Percentiles rank a stretch among this genome's conserved stretches.
These are phyloP conservation scores for Antitrichia curtipendula DNA, from an alignment of 225 moss, liverwort and hornwort genomes.

Conservation along the genomic window DNA sequence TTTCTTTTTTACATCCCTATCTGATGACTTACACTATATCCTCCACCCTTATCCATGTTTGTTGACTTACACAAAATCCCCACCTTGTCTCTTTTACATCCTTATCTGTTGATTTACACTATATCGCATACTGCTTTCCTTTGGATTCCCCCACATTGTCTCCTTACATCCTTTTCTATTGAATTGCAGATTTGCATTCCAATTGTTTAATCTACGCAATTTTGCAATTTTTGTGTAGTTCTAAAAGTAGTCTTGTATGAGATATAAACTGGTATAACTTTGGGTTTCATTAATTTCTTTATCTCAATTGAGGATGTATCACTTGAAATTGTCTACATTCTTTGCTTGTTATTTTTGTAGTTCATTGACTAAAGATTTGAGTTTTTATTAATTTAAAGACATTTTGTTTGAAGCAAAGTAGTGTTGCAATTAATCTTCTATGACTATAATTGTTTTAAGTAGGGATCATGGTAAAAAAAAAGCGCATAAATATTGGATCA, in stretches of 20 bases:
- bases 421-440: not conserved
- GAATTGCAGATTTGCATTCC: not conserved
- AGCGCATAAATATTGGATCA: rapidly evolving
- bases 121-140: too few species aligned
- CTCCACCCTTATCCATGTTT: rapidly evolving
- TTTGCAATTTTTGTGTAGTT: rapidly evolving
- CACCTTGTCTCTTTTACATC: rapidly evolving
- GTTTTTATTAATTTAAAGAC: not conserved
- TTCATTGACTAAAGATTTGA: not conserved
- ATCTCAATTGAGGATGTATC: not conserved
- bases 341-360: not conserved
- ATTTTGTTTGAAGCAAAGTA: not conserved
- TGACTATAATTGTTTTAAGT: not conserved
- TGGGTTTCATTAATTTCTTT: not conserved
- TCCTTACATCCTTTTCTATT: not conserved
- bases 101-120: not conserved
- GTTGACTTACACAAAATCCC: not conserved
- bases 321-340: not conserved
- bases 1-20: too few species aligned
- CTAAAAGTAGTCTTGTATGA: not conserved
- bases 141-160: not conserved
- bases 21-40: too few species aligned
- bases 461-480: not conserved
- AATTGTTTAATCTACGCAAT: not conserved
- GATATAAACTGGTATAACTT: not conserved